phyloP scores from a whole-genome alignment of 2,329 filamentous ascomycete species.

The Microcyclosporella mali region DNA sequence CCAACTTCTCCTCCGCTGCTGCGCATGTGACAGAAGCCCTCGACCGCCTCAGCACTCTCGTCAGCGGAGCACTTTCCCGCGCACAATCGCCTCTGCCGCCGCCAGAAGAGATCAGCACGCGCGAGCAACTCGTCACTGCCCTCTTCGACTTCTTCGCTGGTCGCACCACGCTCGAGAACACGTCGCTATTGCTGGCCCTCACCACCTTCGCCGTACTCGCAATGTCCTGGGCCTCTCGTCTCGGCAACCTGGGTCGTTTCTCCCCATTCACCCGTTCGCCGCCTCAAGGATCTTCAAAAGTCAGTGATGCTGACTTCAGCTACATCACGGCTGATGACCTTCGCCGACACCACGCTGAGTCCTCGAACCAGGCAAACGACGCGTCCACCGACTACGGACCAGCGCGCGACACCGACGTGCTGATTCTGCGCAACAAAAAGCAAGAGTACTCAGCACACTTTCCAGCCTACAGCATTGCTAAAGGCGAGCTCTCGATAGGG shows the following conservation, averaged over 20 bases:
- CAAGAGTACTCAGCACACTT: constrained; percentile 65
- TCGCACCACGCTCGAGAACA: constrained; percentile 28
- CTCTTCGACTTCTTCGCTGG: constrained; percentile 21
- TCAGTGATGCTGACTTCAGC: constrained; percentile 70
- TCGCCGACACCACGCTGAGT: constrained; percentile 33
- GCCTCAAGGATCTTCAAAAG: constrained; percentile 43
- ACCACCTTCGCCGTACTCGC: constrained; percentile 34
- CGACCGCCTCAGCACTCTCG: constrained; percentile 4
- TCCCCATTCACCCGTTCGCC: constrained; percentile 44
- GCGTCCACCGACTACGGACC: constrained; percentile 36
- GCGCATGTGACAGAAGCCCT: constrained; percentile 13
- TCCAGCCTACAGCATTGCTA: constrained; percentile 67
- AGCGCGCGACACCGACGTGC: constrained; percentile 59
- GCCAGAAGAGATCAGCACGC: constrained; percentile 8
- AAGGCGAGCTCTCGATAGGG: constrained; percentile 61
- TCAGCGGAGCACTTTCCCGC: constrained; percentile 6
- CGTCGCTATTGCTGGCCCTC: constrained; percentile 27
- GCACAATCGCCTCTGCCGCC: constrained; percentile 1
- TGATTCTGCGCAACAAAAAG: constrained; percentile 63
- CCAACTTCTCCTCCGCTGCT: constrained; percentile 15
- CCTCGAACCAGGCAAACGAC: constrained; percentile 37
- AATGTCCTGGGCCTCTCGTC: constrained; percentile 45
- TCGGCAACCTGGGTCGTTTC: constrained; percentile 42
- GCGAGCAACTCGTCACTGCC: constrained; percentile 8
- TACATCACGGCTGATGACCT: constrained; percentile 78